Evolutionary conservation across 163 green algal species (phyloP).

Genomic region (Scenedesmus sp.): DNA sequence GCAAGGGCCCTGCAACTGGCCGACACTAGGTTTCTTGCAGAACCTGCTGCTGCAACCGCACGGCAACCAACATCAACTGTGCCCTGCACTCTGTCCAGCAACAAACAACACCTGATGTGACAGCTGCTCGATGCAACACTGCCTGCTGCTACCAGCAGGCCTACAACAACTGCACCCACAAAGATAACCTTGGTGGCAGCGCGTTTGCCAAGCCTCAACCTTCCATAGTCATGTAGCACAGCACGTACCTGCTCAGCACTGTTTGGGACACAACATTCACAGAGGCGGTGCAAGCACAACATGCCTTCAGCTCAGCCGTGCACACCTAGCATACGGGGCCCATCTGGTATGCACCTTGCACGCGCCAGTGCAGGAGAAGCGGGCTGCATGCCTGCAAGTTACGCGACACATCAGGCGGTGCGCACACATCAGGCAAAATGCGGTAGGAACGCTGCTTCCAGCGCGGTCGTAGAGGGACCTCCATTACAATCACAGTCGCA

Average conservation of each 20-base stretch:
- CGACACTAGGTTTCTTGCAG: not conserved
- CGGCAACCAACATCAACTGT: not conserved
- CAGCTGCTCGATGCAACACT: not conserved
- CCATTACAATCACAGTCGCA: not conserved
- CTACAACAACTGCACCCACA: not conserved
- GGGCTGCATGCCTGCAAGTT: not conserved
- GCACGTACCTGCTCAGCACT: not conserved
- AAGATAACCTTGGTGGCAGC: not conserved
- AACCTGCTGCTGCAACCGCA: not conserved
- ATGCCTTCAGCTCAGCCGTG: not conserved
- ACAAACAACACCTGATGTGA: not conserved
- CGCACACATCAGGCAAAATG: not conserved
- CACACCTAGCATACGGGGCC: too few species aligned
- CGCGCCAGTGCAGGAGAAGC: not conserved
- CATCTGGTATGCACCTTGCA: not conserved
- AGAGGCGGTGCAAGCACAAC: not conserved
- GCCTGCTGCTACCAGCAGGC: not conserved
- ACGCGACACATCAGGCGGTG: too few species aligned
- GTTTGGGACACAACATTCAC: not conserved
- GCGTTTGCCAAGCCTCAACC: not conserved
- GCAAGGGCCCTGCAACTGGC: not conserved
- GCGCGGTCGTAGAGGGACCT: not conserved
- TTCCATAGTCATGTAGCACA: not conserved
- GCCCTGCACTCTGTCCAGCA: not conserved
- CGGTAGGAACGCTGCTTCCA: not conserved